phyloP scores from a whole-genome alignment of 2,329 filamentous ascomycete species.

The Botrytis galanthina region DNA sequence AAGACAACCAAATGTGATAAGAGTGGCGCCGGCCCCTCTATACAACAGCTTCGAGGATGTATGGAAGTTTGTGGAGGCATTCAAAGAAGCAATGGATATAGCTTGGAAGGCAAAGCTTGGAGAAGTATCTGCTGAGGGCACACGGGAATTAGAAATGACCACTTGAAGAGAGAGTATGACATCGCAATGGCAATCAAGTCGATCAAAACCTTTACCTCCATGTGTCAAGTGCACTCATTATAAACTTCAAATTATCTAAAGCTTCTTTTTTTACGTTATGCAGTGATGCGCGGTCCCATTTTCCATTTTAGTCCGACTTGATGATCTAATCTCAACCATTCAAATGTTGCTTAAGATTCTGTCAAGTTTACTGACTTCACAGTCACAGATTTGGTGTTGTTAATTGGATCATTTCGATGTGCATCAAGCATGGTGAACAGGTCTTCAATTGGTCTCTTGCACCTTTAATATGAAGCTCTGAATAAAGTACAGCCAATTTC shows the following conservation, averaged over 20 bases:
- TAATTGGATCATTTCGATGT: neutral
- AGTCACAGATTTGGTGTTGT: neutral
- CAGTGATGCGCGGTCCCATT: neutral
- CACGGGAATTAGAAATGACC: slow-evolving; percentile 17
- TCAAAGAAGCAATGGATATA: slow-evolving; percentile 41
- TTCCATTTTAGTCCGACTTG: neutral
- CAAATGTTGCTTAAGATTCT: neutral
- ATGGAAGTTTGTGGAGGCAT: slow-evolving; percentile 52
- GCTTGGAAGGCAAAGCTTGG: slow-evolving; percentile 27
- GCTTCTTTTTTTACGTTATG: neutral
- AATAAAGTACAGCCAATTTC: neutral
- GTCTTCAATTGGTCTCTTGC: neutral
- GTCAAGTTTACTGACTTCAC: neutral
- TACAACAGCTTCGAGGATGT: slow-evolving; percentile 72
- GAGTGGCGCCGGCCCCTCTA: slow-evolving; percentile 70
- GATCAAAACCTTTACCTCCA: neutral
- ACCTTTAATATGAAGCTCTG: neutral
- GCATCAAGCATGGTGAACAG: neutral
- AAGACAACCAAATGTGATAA: slow-evolving; percentile 70
- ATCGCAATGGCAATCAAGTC: neutral
- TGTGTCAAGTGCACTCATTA: neutral
- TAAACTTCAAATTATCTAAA: neutral
- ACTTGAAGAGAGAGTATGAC: neutral
- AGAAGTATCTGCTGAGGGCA: slow-evolving; percentile 8
- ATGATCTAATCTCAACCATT: neutral